phyloP scores from a whole-genome alignment of 108 stramenopile species.

The Pseudonitzschia pungens region DNA sequence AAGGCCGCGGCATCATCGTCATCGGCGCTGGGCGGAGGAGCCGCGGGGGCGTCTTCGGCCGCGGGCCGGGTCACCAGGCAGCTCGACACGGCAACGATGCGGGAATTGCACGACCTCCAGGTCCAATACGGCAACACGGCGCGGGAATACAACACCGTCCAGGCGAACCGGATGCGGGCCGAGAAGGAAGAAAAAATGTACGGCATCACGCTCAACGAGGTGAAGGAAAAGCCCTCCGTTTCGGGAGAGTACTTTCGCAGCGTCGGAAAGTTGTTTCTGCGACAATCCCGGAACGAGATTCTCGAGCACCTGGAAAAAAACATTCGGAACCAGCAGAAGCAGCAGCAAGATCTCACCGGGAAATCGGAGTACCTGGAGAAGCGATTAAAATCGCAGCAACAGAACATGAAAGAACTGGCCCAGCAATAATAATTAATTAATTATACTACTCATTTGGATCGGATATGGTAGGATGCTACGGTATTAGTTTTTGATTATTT shows the following conservation, averaged over 20 bases:
- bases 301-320: conserved; percentile 54
- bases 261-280: conserved; percentile 87
- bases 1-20: conserved; percentile 36
- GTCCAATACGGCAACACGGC: conserved; percentile 60
- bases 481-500: too few relatives aligned
- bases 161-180: conserved; percentile 52
- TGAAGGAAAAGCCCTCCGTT: conserved; percentile 51
- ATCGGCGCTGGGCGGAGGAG: conserved; percentile 20
- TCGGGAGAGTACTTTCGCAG: conserved; percentile 57
- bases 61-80: neutral
- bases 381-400: conserved; percentile 74
- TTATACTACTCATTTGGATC: too few relatives aligned
- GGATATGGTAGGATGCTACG: too few relatives aligned
- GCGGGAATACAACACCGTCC: conserved; percentile 73
- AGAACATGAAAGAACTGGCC: conserved; percentile 73
- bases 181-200: conserved; percentile 65
- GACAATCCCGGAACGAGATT: conserved; percentile 48
- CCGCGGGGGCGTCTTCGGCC: neutral
- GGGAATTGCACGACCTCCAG: conserved; percentile 84
- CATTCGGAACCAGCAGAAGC: conserved; percentile 51
- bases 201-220: conserved; percentile 67
- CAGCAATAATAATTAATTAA: neutral
- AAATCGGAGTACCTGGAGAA: conserved; percentile 86
- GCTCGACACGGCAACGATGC: conserved; percentile 43
- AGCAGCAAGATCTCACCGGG: conserved; percentile 55